Conservation (phyloP, 129 eudicot genomes). For the Artemisia annua region DNA sequence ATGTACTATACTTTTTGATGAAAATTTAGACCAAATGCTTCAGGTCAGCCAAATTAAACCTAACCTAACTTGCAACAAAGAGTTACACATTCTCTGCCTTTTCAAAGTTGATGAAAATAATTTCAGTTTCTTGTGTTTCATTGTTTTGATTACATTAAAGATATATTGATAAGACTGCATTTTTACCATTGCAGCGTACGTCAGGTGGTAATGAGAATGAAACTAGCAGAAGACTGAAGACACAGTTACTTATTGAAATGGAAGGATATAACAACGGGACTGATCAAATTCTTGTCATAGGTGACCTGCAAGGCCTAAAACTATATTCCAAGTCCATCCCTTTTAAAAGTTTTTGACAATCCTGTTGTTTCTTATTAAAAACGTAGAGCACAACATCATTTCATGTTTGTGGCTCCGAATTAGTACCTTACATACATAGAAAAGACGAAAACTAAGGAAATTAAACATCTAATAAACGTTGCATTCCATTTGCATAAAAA, state of each 20-base stretch:
- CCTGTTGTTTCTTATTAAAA: no score
- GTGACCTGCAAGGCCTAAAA: constrained; percentile 28
- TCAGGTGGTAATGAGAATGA: constrained; percentile 80
- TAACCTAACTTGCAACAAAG: no score
- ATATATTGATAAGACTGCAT: background rate
- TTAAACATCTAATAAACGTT: background rate
- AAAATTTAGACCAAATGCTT: no score
- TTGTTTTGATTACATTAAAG: background rate
- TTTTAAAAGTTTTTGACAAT: no score
- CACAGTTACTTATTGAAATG: constrained; percentile 91
- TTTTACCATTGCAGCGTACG: constrained; percentile 57
- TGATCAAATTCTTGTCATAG: constrained; percentile 78
- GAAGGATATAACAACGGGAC: constrained; percentile 81
- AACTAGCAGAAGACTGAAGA: constrained; percentile 71
- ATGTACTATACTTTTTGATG: no score
- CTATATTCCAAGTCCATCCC: background rate
- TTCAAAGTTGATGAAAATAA: background rate
- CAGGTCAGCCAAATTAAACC: no score
- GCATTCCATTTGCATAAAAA: background rate
- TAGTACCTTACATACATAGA: no score
- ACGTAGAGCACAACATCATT: no score
- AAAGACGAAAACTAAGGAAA: background rate
- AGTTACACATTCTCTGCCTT: no score
- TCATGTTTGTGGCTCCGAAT: no score
- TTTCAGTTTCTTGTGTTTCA: background rate